Evolutionary conservation across 306 rosid genomes (phyloP).

Genomic region (Castanopsis chinensis): DNA sequence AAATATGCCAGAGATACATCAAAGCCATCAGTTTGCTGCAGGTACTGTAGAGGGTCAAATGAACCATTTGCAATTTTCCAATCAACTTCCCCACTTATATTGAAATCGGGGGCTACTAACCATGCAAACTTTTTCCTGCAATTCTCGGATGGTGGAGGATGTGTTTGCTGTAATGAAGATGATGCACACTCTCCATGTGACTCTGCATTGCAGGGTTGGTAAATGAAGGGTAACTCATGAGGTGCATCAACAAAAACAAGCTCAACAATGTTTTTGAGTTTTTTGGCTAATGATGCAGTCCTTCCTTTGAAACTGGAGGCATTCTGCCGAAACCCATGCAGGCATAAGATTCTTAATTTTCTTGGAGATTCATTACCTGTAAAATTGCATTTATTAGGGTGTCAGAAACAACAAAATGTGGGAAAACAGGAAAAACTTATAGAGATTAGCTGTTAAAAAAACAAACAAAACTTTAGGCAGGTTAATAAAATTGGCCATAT

Average conservation of each 20-base stretch:
- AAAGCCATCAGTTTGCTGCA: conserved; percentile 69
- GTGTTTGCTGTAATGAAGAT: conserved; percentile 27
- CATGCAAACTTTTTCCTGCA: conserved; percentile 84
- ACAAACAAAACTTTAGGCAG: background rate
- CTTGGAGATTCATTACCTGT: conserved; percentile 57
- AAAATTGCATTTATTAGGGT: conserved; percentile 19
- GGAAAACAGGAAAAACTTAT: background rate
- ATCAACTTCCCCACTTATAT: conserved; percentile 21
- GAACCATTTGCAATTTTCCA: conserved; percentile 72
- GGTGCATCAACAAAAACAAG: conserved; percentile 76
- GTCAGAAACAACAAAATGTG: conserved; percentile 15
- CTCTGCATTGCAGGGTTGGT: conserved; percentile 41
- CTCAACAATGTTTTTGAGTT: conserved; percentile 68
- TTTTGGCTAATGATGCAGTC: conserved; percentile 81
- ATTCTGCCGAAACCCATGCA: conserved; percentile 94
- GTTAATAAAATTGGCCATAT: background rate
- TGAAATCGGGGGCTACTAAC: conserved; percentile 55
- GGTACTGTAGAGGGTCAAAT: conserved; percentile 82
- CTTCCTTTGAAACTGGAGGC: conserved; percentile 88
- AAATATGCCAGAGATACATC: conserved; percentile 59
- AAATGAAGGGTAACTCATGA: conserved; percentile 79
- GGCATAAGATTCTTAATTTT: conserved; percentile 75
- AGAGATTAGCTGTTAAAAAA: background rate
- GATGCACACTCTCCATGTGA: conserved; percentile 21
- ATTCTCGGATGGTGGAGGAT: conserved; percentile 54